A percentile compares a stretch with the other conserved stretches of the same genome.
phyloP scores from a whole-genome alignment of 768 basidiomycete genomes.

The Agrocybe chaxingu region DNA sequence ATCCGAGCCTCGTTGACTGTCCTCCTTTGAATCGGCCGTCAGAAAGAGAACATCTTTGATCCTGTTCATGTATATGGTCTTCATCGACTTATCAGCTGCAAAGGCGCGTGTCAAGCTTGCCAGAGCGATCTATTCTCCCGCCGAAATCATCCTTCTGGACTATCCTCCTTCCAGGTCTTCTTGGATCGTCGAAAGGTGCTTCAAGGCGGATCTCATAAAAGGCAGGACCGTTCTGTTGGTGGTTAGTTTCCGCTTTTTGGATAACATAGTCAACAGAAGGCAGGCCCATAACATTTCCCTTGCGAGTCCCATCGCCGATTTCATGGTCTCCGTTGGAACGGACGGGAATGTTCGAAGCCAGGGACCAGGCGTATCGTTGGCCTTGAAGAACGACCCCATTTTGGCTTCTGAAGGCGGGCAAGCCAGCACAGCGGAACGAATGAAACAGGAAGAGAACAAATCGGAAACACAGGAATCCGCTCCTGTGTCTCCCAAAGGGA shows the following conservation, averaged over 20 bases:
- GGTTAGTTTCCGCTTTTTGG: slow-evolving; percentile 24
- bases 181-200: slow-evolving; percentile 71
- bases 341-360: too few species aligned
- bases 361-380: too few species aligned
- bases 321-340: too few species aligned
- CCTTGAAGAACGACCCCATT: too few species aligned
- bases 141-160: slow-evolving; percentile 62
- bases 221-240: slow-evolving; percentile 80
- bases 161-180: slow-evolving; percentile 69
- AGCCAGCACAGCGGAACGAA: too few species aligned
- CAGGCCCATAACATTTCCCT: slow-evolving; percentile 45
- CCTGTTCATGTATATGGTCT: background rate
- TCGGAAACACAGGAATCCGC: too few species aligned
- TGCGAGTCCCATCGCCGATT: slow-evolving; percentile 41
- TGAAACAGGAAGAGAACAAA: too few species aligned
- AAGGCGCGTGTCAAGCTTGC: slow-evolving; percentile 42
- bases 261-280: background rate
- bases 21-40: too few species aligned
- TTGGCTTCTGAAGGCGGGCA: too few species aligned
- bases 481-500: too few species aligned
- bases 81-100: background rate
- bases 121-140: slow-evolving; percentile 41
- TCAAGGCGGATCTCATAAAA: slow-evolving; percentile 68
- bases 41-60: too few species aligned
- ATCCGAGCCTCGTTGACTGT: background rate